phyloP scores from a whole-genome alignment of 306 rosid genomes.

The Quercus berberidifolia region DNA sequence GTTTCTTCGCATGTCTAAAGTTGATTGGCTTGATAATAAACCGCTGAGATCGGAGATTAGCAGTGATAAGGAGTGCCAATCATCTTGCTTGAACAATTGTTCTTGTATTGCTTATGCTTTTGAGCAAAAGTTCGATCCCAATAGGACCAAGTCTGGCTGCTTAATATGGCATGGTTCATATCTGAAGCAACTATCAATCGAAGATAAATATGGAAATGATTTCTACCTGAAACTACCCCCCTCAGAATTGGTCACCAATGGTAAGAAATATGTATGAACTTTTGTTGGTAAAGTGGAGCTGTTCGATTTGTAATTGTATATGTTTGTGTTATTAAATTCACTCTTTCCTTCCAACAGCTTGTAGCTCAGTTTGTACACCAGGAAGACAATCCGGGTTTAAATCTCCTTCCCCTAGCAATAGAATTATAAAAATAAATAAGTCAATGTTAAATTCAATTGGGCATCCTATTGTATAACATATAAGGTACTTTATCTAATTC shows the following conservation, averaged over 20 bases:
- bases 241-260: background rate
- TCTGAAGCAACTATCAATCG: background rate
- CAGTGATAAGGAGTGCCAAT: background rate
- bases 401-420: no score
- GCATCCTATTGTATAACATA: no score
- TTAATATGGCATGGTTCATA: background rate
- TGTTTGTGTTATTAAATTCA: no score
- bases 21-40: background rate
- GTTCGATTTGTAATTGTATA: no score
- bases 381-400: no score
- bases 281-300: no score
- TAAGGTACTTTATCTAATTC: no score
- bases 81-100: background rate
- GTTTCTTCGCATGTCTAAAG: fast-evolving
- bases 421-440: no score
- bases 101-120: slow-evolving; percentile 4
- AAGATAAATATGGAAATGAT: background rate
- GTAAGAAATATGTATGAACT: background rate
- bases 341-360: no score
- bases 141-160: background rate
- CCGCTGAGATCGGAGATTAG: background rate
- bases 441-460: no score
- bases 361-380: no score
- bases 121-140: no score
- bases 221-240: slow-evolving; percentile 10